Evolutionary conservation across 371 early-diverging fungal species (phyloP).

Genomic region (Mortierella polycephala): DNA sequence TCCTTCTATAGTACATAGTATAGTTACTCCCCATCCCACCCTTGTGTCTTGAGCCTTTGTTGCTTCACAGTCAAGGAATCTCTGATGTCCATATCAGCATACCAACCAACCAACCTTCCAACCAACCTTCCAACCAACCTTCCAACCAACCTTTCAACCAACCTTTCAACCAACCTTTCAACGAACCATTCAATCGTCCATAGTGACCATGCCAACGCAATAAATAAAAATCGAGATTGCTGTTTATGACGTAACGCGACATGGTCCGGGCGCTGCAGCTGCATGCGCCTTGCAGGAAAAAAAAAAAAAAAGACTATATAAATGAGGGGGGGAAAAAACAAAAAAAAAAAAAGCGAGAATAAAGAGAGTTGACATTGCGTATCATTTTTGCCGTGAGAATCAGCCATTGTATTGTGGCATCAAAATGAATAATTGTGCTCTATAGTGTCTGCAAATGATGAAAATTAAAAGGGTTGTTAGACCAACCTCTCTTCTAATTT

Average conservation of each 20-base stretch:
- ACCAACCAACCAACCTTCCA: not conserved
- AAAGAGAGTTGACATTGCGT: not conserved
- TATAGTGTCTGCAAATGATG: no score
- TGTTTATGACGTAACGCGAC: not conserved
- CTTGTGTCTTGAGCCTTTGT: no score
- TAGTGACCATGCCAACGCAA: not conserved
- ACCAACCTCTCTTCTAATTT: no score
- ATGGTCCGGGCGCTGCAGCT: no score
- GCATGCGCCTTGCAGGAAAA: no score
- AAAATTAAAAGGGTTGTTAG: no score
- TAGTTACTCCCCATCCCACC: conserved; percentile 9
- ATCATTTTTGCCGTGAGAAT: not conserved
- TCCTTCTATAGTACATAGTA: no score
- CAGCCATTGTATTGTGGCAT: no score
- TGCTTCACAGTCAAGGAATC: conserved; percentile 1
- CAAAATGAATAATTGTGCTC: not conserved
- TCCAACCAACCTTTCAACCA: not conserved
- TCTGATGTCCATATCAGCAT: conserved; percentile 20
- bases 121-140: no score
- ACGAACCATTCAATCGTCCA: not conserved
- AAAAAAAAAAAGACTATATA: not conserved
- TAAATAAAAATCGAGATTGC: not conserved
- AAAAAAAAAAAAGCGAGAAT: not conserved
- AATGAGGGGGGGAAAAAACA: not conserved
- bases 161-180: not conserved